Base-by-base conservation (phyloP, 768 basidiomycete genomes). In the Lactifluus piperatus region DNA sequence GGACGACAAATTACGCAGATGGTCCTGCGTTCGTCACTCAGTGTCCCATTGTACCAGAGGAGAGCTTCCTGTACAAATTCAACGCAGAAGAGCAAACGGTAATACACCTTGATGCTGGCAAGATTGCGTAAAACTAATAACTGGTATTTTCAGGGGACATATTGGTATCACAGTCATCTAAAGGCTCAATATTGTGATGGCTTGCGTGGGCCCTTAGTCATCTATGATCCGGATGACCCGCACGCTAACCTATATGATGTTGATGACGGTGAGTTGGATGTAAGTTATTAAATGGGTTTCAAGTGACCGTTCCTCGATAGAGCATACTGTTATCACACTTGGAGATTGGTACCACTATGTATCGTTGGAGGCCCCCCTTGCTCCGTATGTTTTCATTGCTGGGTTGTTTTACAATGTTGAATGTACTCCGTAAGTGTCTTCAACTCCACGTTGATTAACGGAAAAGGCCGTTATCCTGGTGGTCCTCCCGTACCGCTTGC, bases 391-490 rank as follows among this genome's bases (percentile, higher is more conserved):
- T 9, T 5, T 9, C 3, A 26, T 27, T 16, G 5, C 39, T 41
- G 20, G 66, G 51, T 11, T 66, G 5, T 4, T 24, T 37, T 18
- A 20, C 20, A 14, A 1, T 8, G 56, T 46, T 20, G 18, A 62
- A 10, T 56, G 65, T 7, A 1, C 27, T 45, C 51, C 46, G 30
- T 4, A 36, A 52, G 50, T 16, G 13, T 18, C 1, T 41, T 73
- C 0, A 65, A 80, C 53, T 70, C 80, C 16, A 78, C 76, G 0
- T 66, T 84, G 10, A 80, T 84, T 48, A 83, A 83, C 47, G 81
- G 80, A 0, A 66, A 65, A 16, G 81, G 82, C 22, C 77, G 81
- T 44, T 75, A 66, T 44, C 7, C 60, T 6, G 75, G 71, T 6
- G 79, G 80, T 4, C 76, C 79, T 6, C 26, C 56, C 2, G 64